Base-by-base conservation (phyloP, 495 filamentous ascomycete species). In the Acidomyces sp. region DNA sequence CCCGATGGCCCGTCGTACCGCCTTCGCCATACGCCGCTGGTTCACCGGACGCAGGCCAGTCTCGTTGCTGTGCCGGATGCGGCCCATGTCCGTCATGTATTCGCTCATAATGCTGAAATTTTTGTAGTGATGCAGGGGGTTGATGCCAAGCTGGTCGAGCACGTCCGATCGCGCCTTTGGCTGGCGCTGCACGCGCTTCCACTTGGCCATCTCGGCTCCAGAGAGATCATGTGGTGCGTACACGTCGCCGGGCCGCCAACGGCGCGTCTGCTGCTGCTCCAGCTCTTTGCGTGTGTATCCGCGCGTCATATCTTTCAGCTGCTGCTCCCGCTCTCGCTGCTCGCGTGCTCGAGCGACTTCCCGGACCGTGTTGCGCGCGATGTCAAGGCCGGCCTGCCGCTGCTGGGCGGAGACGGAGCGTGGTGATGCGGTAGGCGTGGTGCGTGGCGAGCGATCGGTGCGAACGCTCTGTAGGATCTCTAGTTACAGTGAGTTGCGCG, bases 51-150 rank as follows among this genome's bases (percentile, higher is more conserved):
- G 70, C 38, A 96, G 64, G 4, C 88, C 90, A 2, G 90, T 95
- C 2, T 75, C 64, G 10, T 51, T 63, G 6, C 72, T 61, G 53
- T 78, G 75, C 62, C 75, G 84, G 57, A 97, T 95, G 21, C 86
- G 73, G 16, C 90, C 90, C 67, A 84, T 77, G 7, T 72, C 52
- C 0, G 82, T 88, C 50, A 85, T 75, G 59, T 78, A 95, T 60
- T 96, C 88, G 31, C 78, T 79, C 68, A 97, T 83, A 48, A 97
- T 71, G 28, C 82, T 71, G 65, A 90, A 92, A 63, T 97, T 96
- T 87, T 80, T 82, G 55, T 94, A 96, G 55, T 87, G 74, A 39
- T 80, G 72, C 34, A 87, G 48, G 11, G 90, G 92, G 45, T 86
- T 79, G 30, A 95, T 61, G 15, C 78, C 79, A 60, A 96, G 58